phyloP scores from a whole-genome alignment of 1,139 yeast species.

The Zygosaccharomyces sapae region DNA sequence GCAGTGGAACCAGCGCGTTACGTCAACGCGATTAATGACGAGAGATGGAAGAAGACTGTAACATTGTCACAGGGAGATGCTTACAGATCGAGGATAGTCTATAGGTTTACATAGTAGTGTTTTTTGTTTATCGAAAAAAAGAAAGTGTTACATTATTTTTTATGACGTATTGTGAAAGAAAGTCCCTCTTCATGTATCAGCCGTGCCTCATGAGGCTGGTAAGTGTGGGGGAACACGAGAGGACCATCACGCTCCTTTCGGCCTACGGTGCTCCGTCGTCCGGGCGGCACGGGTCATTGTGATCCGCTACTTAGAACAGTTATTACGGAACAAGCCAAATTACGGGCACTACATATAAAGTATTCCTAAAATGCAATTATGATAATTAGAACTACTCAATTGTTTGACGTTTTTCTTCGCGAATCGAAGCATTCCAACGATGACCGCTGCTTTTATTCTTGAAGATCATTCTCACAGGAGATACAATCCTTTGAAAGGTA shows the following conservation, averaged over 20 bases:
- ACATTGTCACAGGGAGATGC: slow-evolving; percentile 49
- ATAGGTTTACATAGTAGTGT: slow-evolving; percentile 18
- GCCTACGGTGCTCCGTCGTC: neutral
- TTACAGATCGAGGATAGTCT: slow-evolving; percentile 52
- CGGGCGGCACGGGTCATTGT: neutral
- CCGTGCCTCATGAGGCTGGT: neutral
- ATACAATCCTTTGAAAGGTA: slow-evolving; percentile 59
- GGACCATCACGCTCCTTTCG: neutral
- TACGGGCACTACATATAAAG: no score
- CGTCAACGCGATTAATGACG: slow-evolving; percentile 51
- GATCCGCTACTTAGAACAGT: neutral
- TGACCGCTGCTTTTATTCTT: slow-evolving; percentile 41
- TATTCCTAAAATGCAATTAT: no score
- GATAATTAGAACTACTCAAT: no score
- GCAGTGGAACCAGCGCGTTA: slow-evolving; percentile 63
- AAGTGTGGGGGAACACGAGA: neutral
- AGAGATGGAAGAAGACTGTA: slow-evolving; percentile 51
- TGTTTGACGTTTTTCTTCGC: no score
- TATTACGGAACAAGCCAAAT: no score
- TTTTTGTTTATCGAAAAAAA: no score
- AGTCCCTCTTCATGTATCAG: neutral
- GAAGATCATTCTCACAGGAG: slow-evolving; percentile 63
- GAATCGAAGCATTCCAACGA: neutral
- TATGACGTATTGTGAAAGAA: neutral
- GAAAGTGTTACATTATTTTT: neutral